A percentile compares a stretch with the other conserved stretches of the same genome.
Conservation (phyloP, 2,329 filamentous ascomycete species). For the Lizonia empirigonia region DNA sequence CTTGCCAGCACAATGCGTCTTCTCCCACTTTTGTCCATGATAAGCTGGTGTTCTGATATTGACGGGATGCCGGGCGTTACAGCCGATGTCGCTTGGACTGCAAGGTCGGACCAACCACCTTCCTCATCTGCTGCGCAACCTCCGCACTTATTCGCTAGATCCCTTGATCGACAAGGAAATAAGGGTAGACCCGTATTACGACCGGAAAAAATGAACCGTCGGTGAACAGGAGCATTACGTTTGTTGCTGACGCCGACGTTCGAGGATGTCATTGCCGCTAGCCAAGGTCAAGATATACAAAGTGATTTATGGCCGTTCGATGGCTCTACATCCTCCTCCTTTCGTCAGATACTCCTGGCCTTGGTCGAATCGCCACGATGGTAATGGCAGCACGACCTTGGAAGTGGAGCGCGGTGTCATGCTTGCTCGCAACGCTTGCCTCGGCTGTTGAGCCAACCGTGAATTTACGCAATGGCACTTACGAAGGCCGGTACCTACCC, state of each 20-base stretch:
- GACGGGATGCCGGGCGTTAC: not conserved
- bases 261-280: slow-evolving; percentile 15
- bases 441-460: slow-evolving; percentile 32
- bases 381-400: slow-evolving; percentile 24
- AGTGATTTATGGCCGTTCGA: slow-evolving; percentile 1
- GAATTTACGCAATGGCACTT: slow-evolving; percentile 43
- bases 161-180: slow-evolving; percentile 10
- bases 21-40: slow-evolving; percentile 5
- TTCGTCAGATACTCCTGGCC: not conserved
- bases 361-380: slow-evolving; percentile 16
- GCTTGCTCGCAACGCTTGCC: slow-evolving; percentile 19
- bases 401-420: slow-evolving; percentile 23
- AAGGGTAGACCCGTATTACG: slow-evolving; percentile 3
- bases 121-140: not conserved
- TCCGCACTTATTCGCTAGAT: not conserved
- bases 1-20: not conserved
- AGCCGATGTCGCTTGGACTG: slow-evolving; percentile 12
- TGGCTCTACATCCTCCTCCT: not conserved
- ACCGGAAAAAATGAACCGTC: slow-evolving; percentile 1
- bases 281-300: slow-evolving; percentile 18
- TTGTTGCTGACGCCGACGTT: not conserved
- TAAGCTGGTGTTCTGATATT: slow-evolving; percentile 8
- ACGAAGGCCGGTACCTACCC: slow-evolving; percentile 41
- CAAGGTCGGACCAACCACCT: slow-evolving; percentile 7
- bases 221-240: not conserved